Percentiles rank a stretch among this genome's conserved stretches.
Conservation (phyloP, 305 asterid genomes). For the Solanum hybrid region DNA sequence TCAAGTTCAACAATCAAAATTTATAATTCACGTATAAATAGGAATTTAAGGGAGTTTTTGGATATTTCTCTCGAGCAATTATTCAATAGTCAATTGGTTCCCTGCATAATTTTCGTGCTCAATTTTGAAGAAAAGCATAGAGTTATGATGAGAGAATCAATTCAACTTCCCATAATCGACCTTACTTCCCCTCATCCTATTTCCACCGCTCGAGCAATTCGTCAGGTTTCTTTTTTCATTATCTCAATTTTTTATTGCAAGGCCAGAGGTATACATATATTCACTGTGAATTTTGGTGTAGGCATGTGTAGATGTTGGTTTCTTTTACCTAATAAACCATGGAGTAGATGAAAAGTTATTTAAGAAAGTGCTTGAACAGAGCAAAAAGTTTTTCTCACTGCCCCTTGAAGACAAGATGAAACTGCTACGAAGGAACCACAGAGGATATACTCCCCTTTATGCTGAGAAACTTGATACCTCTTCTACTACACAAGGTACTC, state of each 20-base stretch:
- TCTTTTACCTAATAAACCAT: constrained; percentile 57
- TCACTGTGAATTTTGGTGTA: constrained; percentile 1
- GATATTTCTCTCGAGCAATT: neutral
- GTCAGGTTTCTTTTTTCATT: constrained; percentile 23
- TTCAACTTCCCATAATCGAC: constrained; percentile 46
- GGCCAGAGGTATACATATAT: neutral
- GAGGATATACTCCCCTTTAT: constrained; percentile 46
- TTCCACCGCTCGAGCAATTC: constrained; percentile 33
- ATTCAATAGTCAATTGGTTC: neutral
- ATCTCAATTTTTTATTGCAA: neutral
- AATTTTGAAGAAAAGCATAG: neutral
- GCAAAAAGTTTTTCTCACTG: constrained; percentile 30
- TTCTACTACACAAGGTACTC: constrained; percentile 28
- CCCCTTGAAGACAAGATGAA: constrained; percentile 38
- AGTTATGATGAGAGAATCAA: constrained; percentile 13
- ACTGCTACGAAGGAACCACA: constrained; percentile 24
- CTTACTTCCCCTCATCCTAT: constrained; percentile 28
- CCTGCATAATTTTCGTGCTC: neutral
- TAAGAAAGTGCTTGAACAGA: constrained; percentile 30
- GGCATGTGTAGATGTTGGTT: constrained; percentile 50
- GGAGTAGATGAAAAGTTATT: constrained; percentile 37
- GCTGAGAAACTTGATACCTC: constrained; percentile 47
- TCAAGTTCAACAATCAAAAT: no score
- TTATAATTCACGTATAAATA: no score
- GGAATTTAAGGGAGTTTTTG: neutral